These are phyloP conservation scores for Leishmania martiniquensis DNA, from an alignment of 208 protist genomes.

Conservation along the genomic window DNA sequence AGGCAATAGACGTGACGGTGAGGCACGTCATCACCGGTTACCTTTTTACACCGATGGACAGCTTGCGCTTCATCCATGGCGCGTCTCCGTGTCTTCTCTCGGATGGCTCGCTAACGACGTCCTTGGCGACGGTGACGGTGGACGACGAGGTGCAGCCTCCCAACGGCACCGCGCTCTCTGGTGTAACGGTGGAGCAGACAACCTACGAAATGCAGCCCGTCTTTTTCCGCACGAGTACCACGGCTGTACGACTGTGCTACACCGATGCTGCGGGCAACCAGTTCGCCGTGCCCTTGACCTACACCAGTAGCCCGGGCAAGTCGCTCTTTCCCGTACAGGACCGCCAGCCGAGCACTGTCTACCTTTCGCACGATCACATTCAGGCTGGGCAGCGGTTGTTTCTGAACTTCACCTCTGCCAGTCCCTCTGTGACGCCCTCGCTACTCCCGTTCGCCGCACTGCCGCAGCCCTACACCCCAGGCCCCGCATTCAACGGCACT, in stretches of 20 bases:
- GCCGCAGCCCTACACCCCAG: conserved; percentile 55
- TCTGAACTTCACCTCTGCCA: conserved; percentile 47
- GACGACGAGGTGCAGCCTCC: conserved; percentile 47
- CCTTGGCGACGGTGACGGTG: conserved; percentile 48
- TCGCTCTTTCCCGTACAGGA: conserved; percentile 49
- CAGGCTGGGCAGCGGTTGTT: conserved; percentile 74
- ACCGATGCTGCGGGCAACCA: conserved; percentile 74
- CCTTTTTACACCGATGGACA: conserved; percentile 40
- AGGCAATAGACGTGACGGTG: conserved; percentile 47
- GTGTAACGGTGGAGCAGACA: conserved; percentile 20
- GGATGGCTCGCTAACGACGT: conserved; percentile 25
- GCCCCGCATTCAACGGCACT: conserved; percentile 56
- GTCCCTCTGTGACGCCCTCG: conserved; percentile 25
- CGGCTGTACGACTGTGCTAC: conserved; percentile 77
- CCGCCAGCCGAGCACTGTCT: conserved; percentile 43
- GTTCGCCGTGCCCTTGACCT: conserved; percentile 75
- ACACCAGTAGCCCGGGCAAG: conserved; percentile 17
- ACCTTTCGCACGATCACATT: conserved; percentile 23
- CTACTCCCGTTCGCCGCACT: conserved; percentile 46
- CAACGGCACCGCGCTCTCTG: conserved; percentile 39
- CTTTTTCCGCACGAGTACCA: conserved; percentile 63
- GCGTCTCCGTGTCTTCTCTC: conserved; percentile 50
- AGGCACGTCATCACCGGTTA: conserved; percentile 36
- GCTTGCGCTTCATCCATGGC: conserved; percentile 59
- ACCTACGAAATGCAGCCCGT: conserved; percentile 47